A percentile compares a stretch with the other conserved stretches of the same genome.
Evolutionary conservation across 257 asterid genomes (phyloP).

Genomic region (Echites panduratus): DNA sequence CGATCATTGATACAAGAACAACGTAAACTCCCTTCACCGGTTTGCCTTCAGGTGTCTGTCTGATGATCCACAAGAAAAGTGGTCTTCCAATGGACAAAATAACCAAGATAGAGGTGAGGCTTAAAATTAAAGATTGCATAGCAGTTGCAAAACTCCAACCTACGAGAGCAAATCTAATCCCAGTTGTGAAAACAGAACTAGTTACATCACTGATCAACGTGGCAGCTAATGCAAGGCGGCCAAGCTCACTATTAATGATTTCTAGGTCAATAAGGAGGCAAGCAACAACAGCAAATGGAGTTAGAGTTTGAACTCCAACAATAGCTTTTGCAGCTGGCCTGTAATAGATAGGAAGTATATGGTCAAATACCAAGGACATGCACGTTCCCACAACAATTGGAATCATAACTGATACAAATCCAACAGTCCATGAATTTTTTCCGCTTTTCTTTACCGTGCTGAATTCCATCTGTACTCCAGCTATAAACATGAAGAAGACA

Average conservation of each 20-base stretch:
- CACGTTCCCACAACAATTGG: slow-evolving; percentile 33
- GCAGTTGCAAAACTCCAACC: slow-evolving; percentile 7
- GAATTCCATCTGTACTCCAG: slow-evolving; percentile 85
- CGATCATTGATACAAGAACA: slow-evolving; percentile 31
- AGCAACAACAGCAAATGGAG: slow-evolving; percentile 76
- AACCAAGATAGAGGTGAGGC: slow-evolving; percentile 22
- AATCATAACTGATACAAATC: slow-evolving; percentile 35
- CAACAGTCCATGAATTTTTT: slow-evolving; percentile 68
- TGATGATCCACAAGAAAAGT: slow-evolving; percentile 39
- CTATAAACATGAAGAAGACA: slow-evolving; percentile 63
- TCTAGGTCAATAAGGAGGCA: slow-evolving; percentile 68
- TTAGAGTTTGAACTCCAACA: slow-evolving; percentile 40
- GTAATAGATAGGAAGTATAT: slow-evolving; percentile 19
- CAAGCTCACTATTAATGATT: slow-evolving; percentile 83
- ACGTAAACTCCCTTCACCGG: slow-evolving; percentile 39
- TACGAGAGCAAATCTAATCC: slow-evolving; percentile 1
- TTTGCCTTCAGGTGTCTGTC: slow-evolving; percentile 31
- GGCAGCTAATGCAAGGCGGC: slow-evolving; percentile 72
- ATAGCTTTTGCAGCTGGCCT: slow-evolving; percentile 38
- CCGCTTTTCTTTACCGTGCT: slow-evolving; percentile 53
- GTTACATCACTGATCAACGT: slow-evolving; percentile 59
- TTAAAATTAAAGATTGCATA: slow-evolving; percentile 28
- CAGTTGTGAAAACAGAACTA: slow-evolving; percentile 27
- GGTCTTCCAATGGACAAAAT: slow-evolving; percentile 50
- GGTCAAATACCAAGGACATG: not conserved